Conservation (phyloP, 345 rosid genomes). For the Microcos paniculata region DNA sequence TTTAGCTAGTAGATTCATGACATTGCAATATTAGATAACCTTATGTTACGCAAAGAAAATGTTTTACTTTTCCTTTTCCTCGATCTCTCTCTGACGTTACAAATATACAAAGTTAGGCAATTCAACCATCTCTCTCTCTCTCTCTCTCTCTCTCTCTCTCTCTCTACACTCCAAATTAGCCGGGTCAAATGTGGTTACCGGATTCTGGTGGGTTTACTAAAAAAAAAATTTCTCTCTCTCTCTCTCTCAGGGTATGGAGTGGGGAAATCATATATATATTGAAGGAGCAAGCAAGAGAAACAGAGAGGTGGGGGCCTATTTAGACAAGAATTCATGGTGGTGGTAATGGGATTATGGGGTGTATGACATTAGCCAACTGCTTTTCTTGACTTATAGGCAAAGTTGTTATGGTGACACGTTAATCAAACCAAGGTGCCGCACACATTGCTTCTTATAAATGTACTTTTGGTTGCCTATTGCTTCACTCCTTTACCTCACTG, state of each 20-base stretch:
- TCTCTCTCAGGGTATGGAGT: neutral
- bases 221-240: too few relatives aligned
- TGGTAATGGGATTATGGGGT: neutral
- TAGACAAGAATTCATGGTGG: neutral
- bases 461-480: neutral
- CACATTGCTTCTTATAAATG: neutral
- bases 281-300: neutral
- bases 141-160: too few relatives aligned
- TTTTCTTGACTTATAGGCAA: conserved; percentile 12
- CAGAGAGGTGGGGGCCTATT: neutral
- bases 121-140: too few relatives aligned
- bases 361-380: neutral
- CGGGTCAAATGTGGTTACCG: too few relatives aligned
- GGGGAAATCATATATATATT: neutral
- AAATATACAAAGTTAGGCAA: neutral
- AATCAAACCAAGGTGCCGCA: neutral
- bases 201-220: too few relatives aligned
- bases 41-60: neutral
- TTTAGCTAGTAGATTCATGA: too few relatives aligned
- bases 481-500: neutral
- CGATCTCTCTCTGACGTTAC: neutral
- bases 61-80: neutral
- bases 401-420: neutral
- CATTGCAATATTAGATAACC: neutral
- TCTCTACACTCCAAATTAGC: too few relatives aligned